Conservation (phyloP, 1,284 basidiomycete species). For the Ganoderma meredithae region DNA sequence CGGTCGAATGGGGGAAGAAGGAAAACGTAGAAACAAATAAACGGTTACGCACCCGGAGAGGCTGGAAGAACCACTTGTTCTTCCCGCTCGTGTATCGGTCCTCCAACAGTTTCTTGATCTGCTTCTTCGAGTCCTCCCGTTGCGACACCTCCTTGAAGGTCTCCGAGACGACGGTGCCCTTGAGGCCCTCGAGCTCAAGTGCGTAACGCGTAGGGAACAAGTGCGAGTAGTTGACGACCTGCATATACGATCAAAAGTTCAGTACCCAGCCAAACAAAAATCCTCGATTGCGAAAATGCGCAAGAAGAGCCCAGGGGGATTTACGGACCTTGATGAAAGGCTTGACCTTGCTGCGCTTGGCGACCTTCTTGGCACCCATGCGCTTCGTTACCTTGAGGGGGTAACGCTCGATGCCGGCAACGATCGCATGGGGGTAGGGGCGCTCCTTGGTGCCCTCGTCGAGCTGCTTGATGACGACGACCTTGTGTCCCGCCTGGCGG, state of each 20-base stretch:
- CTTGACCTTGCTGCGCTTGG: constrained; percentile 93
- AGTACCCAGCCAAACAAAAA: neutral
- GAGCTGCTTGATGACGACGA: constrained; percentile 88
- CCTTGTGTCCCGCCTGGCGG: constrained; percentile 95
- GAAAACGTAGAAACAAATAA: neutral
- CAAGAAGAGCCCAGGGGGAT: neutral
- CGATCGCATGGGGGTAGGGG: constrained; percentile 95
- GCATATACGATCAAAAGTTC: neutral
- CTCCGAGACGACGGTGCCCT: constrained; percentile 82
- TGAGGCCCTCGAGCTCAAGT: constrained; percentile 92
- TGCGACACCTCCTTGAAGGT: constrained; percentile 97
- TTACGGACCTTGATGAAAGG: constrained; percentile 93
- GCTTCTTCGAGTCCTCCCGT: constrained; percentile 94
- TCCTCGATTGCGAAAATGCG: neutral
- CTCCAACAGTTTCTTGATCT: constrained; percentile 94
- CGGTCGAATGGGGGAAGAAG: neutral
- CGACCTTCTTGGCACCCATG: constrained; percentile 95
- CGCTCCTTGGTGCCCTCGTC: constrained; percentile 91
- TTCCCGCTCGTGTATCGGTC: constrained; percentile 90
- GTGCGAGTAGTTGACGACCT: constrained; percentile 96
- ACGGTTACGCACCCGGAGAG: constrained; percentile 68
- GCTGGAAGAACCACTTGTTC: constrained; percentile 95
- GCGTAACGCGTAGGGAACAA: constrained; percentile 98
- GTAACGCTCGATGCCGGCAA: constrained; percentile 96
- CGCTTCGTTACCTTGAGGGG: constrained; percentile 94